phyloP scores from a whole-genome alignment of 805 yeast species.

The Suhomyces sp. region DNA sequence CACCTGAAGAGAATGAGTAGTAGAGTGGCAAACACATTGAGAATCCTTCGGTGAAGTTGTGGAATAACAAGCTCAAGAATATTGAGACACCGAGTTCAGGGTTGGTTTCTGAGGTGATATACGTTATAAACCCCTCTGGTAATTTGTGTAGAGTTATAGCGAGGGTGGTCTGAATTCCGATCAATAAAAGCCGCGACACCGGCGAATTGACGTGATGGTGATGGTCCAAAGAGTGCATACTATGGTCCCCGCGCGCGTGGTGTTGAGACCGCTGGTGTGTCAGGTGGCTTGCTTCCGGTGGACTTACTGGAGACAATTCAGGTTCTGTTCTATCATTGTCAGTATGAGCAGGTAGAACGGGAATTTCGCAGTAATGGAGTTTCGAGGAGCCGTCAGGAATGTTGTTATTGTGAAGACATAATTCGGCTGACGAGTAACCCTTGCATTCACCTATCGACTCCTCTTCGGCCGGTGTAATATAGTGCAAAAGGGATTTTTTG shows the following conservation, averaged over 20 bases:
- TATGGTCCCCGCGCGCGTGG: slow-evolving; percentile 17
- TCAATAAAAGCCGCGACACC: slow-evolving; percentile 70
- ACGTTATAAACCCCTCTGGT: slow-evolving; percentile 93
- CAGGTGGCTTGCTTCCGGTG: slow-evolving; percentile 1
- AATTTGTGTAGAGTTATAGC: slow-evolving; percentile 87
- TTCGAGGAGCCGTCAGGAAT: slow-evolving; percentile 8
- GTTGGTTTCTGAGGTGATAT: slow-evolving; percentile 68
- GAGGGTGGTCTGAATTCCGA: slow-evolving; percentile 85
- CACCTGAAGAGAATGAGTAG: slow-evolving; percentile 53
- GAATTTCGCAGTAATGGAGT: slow-evolving; percentile 42
- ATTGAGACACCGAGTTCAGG: slow-evolving; percentile 69
- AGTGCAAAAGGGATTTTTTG: slow-evolving; percentile 27
- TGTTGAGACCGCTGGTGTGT: slow-evolving; percentile 4
- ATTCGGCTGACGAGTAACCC: slow-evolving; percentile 46
- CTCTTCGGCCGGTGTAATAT: slow-evolving; percentile 19
- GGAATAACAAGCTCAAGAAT: slow-evolving; percentile 80
- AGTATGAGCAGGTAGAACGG: slow-evolving; percentile 20
- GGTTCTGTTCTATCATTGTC: background rate
- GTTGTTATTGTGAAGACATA: slow-evolving; percentile 16
- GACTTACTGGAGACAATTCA: background rate
- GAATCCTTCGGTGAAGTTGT: slow-evolving; percentile 92
- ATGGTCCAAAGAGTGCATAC: slow-evolving; percentile 46
- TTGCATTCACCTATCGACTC: slow-evolving; percentile 43
- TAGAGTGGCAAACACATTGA: slow-evolving; percentile 89
- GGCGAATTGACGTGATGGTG: slow-evolving; percentile 83